Conservation (phyloP, 2,329 filamentous ascomycete species). For the Pseudogymnoascus sp. region DNA sequence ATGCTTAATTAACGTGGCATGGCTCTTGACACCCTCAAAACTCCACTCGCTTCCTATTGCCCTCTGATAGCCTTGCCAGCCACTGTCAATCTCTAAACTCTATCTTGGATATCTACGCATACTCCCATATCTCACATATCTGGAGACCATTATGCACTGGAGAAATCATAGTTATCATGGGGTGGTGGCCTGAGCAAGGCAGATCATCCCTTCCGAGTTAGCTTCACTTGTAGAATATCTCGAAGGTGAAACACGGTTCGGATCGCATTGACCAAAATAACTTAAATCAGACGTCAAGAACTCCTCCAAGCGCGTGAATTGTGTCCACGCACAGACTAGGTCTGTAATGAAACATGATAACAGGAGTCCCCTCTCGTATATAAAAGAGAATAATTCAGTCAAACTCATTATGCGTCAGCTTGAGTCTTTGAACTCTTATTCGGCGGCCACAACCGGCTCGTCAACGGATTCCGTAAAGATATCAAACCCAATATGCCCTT, state of each 20-base stretch:
- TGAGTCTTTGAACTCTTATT: neutral
- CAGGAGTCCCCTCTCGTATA: neutral
- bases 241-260: neutral
- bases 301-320: neutral
- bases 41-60: neutral
- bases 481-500: neutral
- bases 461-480: neutral
- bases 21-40: conserved; percentile 2
- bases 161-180: neutral
- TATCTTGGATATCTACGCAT: neutral
- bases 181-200: neutral
- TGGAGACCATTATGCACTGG: neutral
- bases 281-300: neutral
- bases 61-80: neutral
- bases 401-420: neutral
- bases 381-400: neutral
- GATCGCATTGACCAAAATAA: neutral
- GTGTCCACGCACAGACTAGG: neutral
- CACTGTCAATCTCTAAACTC: neutral
- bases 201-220: neutral
- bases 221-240: neutral
- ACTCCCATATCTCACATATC: neutral
- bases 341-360: neutral
- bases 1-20: conserved; percentile 6
- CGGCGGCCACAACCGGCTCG: neutral